Evolutionary conservation across 768 basidiomycete genomes (phyloP).

Genomic region (Tulasnella sp.): DNA sequence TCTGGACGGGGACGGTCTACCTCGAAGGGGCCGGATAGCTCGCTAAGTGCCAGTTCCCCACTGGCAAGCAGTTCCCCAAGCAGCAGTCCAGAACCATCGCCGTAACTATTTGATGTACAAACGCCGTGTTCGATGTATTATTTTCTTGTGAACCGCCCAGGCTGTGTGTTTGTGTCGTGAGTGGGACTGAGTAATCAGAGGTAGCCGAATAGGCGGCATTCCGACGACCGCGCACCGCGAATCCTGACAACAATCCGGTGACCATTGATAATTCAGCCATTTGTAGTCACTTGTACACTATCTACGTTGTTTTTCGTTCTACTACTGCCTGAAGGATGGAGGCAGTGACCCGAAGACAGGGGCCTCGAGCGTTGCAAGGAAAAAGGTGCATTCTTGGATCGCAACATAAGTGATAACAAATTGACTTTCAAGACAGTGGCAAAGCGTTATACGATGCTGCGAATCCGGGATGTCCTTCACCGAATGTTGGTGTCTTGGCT

Average conservation of each 20-base stretch:
- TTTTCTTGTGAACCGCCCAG: background rate
- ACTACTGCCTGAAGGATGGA: no score
- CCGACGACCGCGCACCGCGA: background rate
- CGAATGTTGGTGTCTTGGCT: no score
- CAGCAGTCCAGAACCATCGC: background rate
- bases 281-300: background rate
- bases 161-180: background rate
- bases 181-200: background rate
- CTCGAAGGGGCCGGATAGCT: background rate
- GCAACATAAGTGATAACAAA: no score
- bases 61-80: background rate
- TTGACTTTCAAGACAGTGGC: no score
- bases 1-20: background rate
- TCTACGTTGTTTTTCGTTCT: background rate
- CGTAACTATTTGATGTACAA: background rate
- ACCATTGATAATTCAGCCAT: background rate
- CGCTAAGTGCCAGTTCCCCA: background rate
- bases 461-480: no score
- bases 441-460: no score
- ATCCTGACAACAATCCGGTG: background rate
- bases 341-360: no score
- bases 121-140: background rate
- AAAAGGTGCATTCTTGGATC: no score
- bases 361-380: no score
- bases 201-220: background rate